These are phyloP conservation scores for Oehlia diaphana DNA, from an alignment of 192 early-diverging fungal species.

Conservation along the genomic window DNA sequence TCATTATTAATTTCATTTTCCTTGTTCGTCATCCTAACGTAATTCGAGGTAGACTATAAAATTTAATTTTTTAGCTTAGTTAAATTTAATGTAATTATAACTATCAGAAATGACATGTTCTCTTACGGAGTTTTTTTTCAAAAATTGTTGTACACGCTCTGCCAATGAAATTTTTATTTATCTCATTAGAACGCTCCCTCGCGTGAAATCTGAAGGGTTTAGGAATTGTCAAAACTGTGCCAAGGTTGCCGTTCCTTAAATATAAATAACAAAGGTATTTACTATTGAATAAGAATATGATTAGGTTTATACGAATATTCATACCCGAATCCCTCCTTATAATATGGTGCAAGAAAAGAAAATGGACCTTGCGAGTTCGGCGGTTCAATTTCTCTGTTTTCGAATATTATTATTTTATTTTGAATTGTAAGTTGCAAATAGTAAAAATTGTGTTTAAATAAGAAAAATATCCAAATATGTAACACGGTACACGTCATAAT, in stretches of 20 bases:
- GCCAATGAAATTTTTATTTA: conserved; percentile 1
- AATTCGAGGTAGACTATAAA: neutral
- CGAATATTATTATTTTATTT: neutral
- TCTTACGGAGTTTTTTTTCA: conserved; percentile 10
- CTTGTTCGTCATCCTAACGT: too few relatives aligned
- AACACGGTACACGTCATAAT: too few relatives aligned
- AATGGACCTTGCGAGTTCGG: neutral
- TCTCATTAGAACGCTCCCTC: neutral
- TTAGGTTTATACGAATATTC: neutral
- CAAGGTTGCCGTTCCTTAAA: neutral
- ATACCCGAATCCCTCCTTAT: neutral
- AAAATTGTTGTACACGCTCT: neutral
- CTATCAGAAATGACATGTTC: too few relatives aligned
- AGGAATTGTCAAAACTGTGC: neutral
- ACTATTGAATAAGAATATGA: neutral
- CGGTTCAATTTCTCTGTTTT: neutral
- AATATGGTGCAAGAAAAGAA: neutral
- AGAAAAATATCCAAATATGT: too few relatives aligned
- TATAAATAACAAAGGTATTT: neutral
- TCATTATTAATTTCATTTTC: too few relatives aligned
- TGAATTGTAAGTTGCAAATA: too few relatives aligned
- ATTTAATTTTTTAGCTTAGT: neutral
- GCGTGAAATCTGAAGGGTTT: conserved; percentile 19
- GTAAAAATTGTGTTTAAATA: too few relatives aligned
- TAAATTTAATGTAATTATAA: neutral